Evolutionary conservation across 2,329 filamentous ascomycete genomes (phyloP).

Genomic region (Cercospora sp.): DNA sequence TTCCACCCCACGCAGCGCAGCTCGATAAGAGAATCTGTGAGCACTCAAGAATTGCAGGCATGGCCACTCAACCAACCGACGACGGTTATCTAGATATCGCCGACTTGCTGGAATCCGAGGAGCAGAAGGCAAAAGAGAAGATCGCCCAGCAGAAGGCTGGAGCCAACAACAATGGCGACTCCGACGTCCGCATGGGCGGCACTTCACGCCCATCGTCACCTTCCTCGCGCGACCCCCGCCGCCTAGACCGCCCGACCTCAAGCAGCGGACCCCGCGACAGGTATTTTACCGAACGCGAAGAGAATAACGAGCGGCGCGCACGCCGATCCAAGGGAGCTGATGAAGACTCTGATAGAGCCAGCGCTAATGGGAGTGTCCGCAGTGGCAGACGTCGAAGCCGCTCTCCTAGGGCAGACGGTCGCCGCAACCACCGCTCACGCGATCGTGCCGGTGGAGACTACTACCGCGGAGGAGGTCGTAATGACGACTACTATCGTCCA

Average conservation of each 20-base stretch:
- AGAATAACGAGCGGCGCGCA: conserved; percentile 38
- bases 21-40: conserved; percentile 18
- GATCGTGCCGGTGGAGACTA: conserved; percentile 39
- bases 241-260: conserved; percentile 16
- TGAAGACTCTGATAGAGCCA: conserved; percentile 39
- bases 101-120: conserved; percentile 36
- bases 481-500: conserved; percentile 42
- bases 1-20: conserved; percentile 4
- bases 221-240: conserved; percentile 16
- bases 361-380: conserved; percentile 41
- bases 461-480: conserved; percentile 42
- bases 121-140: conserved; percentile 28
- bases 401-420: conserved; percentile 29
- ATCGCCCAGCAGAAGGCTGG: conserved; percentile 20
- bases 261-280: conserved; percentile 21
- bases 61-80: conserved; percentile 18
- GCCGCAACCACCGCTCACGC: conserved; percentile 30
- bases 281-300: conserved; percentile 38
- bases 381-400: conserved; percentile 33
- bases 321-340: conserved; percentile 34
- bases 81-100: conserved; percentile 26
- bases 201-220: conserved; percentile 10
- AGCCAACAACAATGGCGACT: conserved; percentile 21
- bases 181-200: conserved; percentile 16
- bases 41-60: conserved; percentile 19